Conservation (phyloP, 352 stramenopile species). For the Halophytophthora polymorphica region DNA sequence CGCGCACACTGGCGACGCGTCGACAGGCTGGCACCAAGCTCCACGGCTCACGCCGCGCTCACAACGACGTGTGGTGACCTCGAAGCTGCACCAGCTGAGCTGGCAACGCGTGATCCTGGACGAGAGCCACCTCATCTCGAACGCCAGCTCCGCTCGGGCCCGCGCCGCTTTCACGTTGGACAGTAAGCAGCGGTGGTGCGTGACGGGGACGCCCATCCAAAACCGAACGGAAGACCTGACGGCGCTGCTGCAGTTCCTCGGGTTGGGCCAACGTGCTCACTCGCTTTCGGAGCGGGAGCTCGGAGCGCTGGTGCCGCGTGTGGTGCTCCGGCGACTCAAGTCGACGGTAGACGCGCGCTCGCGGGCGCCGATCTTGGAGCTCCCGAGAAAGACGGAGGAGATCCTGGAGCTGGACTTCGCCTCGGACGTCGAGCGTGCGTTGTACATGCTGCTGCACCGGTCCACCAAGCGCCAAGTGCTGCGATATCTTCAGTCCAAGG, state of each 20-base stretch:
- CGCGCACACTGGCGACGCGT: slow-evolving; percentile 1
- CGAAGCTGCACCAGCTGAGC: slow-evolving; percentile 70
- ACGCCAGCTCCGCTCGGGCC: slow-evolving; percentile 64
- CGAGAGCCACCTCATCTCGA: slow-evolving; percentile 89
- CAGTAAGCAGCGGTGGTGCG: slow-evolving; percentile 77
- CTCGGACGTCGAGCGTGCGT: slow-evolving; percentile 73
- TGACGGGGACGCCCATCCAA: slow-evolving; percentile 90
- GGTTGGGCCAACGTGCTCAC: slow-evolving; percentile 49
- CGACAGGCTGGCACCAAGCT: slow-evolving; percentile 25
- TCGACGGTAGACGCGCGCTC: slow-evolving; percentile 45
- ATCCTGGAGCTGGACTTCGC: slow-evolving; percentile 50
- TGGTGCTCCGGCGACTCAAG: slow-evolving; percentile 88
- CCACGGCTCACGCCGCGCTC: slow-evolving; percentile 22
- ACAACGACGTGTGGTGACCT: slow-evolving; percentile 35
- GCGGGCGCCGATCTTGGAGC: slow-evolving; percentile 47
- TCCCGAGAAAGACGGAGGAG: slow-evolving; percentile 66
- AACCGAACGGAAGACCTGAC: slow-evolving; percentile 86
- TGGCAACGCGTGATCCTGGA: slow-evolving; percentile 89
- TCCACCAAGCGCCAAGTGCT: slow-evolving; percentile 78
- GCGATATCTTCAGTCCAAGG: slow-evolving; percentile 59
- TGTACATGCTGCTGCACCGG: slow-evolving; percentile 78
- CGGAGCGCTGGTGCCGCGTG: slow-evolving; percentile 61
- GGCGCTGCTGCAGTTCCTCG: slow-evolving; percentile 86
- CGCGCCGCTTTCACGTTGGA: slow-evolving; percentile 60
- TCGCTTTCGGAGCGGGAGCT: slow-evolving; percentile 61